Conservation (phyloP, 192 early-diverging fungal species). For the Thamnidium elegans region DNA sequence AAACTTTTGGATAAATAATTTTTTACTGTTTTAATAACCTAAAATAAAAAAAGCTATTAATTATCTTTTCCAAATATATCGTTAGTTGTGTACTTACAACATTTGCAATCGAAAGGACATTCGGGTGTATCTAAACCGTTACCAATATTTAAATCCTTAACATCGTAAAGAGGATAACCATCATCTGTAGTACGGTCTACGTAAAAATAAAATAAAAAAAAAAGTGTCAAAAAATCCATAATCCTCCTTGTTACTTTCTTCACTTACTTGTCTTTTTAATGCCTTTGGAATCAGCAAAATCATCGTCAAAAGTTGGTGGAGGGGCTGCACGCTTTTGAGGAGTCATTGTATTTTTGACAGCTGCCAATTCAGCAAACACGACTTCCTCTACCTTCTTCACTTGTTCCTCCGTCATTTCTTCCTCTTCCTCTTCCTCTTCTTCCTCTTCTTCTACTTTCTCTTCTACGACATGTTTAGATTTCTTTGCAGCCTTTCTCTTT, state of each 20-base stretch:
- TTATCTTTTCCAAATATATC: no score
- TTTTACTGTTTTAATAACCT: no score
- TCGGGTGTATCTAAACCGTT: slow-evolving; percentile 63
- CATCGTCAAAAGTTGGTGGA: slow-evolving; percentile 17
- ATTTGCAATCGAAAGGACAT: slow-evolving; percentile 75
- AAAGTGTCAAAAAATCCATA: no score
- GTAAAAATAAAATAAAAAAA: no score
- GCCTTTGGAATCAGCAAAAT: slow-evolving; percentile 36
- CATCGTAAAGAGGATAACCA: slow-evolving; percentile 34
- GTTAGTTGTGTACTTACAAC: slow-evolving; percentile 59
- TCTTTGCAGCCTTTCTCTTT: slow-evolving; percentile 12
- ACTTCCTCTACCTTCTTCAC: slow-evolving; percentile 5
- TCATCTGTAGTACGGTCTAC: slow-evolving; percentile 36
- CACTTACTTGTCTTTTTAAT: slow-evolving; percentile 31
- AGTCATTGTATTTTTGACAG: slow-evolving; percentile 25
- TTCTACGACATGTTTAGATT: not conserved
- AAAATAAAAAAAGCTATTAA: no score
- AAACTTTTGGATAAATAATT: no score
- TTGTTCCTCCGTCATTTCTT: not conserved
- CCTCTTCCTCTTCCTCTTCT: not conserved
- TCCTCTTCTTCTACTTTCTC: not conserved
- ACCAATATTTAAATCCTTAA: slow-evolving; percentile 31
- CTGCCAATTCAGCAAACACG: slow-evolving; percentile 25
- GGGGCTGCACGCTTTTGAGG: not conserved
- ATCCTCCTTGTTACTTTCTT: not conserved